These are phyloP conservation scores for Fusarium sp. DNA, from an alignment of 2,329 filamentous ascomycete species.

Conservation along the genomic window DNA sequence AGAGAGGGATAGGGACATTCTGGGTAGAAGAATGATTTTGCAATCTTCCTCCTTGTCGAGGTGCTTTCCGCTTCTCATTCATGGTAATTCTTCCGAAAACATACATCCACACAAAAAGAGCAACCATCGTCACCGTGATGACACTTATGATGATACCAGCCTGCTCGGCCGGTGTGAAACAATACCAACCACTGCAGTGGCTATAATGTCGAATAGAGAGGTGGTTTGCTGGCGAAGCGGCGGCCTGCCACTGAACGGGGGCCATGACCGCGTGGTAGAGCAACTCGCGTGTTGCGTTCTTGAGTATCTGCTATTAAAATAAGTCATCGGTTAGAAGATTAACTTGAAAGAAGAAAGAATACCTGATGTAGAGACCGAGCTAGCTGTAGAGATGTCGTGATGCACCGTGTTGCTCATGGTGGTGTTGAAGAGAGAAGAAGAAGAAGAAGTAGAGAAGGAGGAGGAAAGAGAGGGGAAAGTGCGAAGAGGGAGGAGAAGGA, in stretches of 20 bases:
- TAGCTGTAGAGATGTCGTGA: neutral
- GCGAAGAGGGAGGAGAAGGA: neutral
- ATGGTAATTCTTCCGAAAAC: constrained; percentile 49
- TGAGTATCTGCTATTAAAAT: neutral
- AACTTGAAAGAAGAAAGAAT: neutral
- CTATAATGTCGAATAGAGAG: neutral
- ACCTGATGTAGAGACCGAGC: neutral
- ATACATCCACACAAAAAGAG: constrained; percentile 54
- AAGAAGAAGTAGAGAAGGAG: neutral
- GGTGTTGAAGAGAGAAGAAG: neutral
- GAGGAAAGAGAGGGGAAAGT: neutral
- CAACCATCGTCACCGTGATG: constrained; percentile 47
- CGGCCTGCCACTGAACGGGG: neutral
- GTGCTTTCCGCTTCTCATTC: constrained; percentile 29
- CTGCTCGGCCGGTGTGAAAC: constrained; percentile 55
- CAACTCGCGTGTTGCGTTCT: neutral
- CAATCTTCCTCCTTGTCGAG: constrained; percentile 19
- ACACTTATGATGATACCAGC: constrained; percentile 58
- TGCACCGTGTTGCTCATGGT: neutral
- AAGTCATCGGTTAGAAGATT: neutral
- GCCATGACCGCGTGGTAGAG: neutral
- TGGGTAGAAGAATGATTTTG: constrained; percentile 10
- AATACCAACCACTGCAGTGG: constrained; percentile 56
- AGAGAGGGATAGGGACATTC: constrained; percentile 9
- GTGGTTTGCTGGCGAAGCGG: neutral